Conservation (phyloP, 2,329 filamentous ascomycete genomes). For the Chaetomium sp. region DNA sequence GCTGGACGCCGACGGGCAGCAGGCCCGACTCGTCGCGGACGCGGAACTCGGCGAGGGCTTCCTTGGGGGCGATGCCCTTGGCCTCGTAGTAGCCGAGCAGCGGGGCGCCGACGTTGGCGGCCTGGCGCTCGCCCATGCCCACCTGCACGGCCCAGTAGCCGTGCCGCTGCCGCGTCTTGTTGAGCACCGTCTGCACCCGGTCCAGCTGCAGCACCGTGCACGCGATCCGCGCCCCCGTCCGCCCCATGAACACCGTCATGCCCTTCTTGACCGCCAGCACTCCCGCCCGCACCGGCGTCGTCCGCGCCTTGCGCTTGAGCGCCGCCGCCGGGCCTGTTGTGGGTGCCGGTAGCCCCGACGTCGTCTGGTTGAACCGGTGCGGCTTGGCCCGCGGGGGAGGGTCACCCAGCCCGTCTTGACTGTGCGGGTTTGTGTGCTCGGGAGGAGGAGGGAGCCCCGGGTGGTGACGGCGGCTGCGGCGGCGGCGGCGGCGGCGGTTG, state of each 20-base stretch:
- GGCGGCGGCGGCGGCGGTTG: slow-evolving; percentile 33
- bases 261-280: slow-evolving; percentile 89
- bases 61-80: slow-evolving; percentile 80
- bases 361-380: slow-evolving; percentile 62
- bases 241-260: slow-evolving; percentile 89
- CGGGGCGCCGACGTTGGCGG: slow-evolving; percentile 77
- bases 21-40: slow-evolving; percentile 75
- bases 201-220: slow-evolving; percentile 96
- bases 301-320: slow-evolving; percentile 59
- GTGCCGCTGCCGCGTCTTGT: slow-evolving; percentile 78
- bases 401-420: slow-evolving; percentile 66
- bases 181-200: slow-evolving; percentile 82
- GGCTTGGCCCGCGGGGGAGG: slow-evolving; percentile 51
- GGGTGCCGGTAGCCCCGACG: slow-evolving; percentile 57
- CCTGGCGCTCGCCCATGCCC: slow-evolving; percentile 72
- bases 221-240: slow-evolving; percentile 73
- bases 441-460: slow-evolving; percentile 24
- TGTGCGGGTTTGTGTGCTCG: slow-evolving; percentile 46
- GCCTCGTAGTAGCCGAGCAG: slow-evolving; percentile 85
- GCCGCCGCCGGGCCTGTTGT: slow-evolving; percentile 63
- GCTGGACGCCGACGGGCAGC: slow-evolving; percentile 70
- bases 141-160: slow-evolving; percentile 96
- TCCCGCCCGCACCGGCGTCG: slow-evolving; percentile 71
- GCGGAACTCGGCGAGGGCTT: slow-evolving; percentile 81
- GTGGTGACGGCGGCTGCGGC: slow-evolving; percentile 34